Base-by-base conservation (phyloP, 768 basidiomycete genomes). In the Lentinus tigrinus region DNA sequence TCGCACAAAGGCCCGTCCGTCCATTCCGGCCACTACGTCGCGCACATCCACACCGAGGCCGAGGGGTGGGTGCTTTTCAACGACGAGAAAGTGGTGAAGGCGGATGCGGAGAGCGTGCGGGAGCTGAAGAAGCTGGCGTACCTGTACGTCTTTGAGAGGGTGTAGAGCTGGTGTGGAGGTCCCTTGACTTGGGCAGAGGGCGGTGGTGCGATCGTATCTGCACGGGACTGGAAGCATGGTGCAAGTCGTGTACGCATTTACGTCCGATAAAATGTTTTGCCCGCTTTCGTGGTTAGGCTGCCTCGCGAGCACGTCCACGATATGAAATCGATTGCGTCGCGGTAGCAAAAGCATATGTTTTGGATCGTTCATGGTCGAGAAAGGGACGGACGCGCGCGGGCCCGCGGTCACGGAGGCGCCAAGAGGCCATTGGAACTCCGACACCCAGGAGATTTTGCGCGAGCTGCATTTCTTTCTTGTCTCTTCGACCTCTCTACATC, bases 1-100 rank as follows among this genome's bases (percentile, higher is more conserved):
- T 97, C 95, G 49, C 96, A 99, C 78, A 98, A 97, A 67, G 95
- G 96, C 0, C 91, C 92, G 0, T 95, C 92, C 0, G 93, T 95
- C 24, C 96, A 98, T 69, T 96, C 93, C 0, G 95, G 89, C 0
- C 95, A 94, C 65, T 96, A 97, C 66, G 92, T 95, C 13, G 91
- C 91, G 24, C 92, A 95, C 67, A 80, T 93, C 28, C 76, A 80
- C 52, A 60, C 63, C 24, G 76, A 77, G 60, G 82, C 75, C 34
- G 82, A 79, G 21, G 78, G 79, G 10, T 96, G 96, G 93, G 89
- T 95, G 55, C 71, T 98, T 66, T 97, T 95, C 72, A 97, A 98
- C 66, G 96, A 98, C 69, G 94, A 95, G 75, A 96, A 95, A 75
- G 95, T 95, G 3, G 95, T 97, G 10, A 86, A 82, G 71, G 95